Percentiles rank a stretch among this genome's conserved stretches.
These are phyloP conservation scores for Nakazawaea molendinolei DNA, from an alignment of 805 yeast genomes.

Conservation along the genomic window DNA sequence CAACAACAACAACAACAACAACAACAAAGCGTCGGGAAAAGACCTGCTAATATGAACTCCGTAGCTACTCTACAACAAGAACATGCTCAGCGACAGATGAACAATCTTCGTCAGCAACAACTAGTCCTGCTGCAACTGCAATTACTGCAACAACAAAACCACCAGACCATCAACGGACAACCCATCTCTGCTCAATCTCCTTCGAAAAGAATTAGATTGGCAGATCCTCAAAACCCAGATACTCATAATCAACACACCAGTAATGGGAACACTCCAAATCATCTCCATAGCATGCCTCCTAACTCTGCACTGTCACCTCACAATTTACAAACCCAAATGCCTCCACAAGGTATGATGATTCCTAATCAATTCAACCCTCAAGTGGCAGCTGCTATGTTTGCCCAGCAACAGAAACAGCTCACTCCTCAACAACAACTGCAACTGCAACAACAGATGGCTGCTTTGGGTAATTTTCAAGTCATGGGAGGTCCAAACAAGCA, in stretches of 20 bases:
- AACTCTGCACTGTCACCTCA: conserved; percentile 10
- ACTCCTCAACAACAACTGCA: conserved; percentile 17
- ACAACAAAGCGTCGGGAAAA: conserved; percentile 17
- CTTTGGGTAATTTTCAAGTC: conserved; percentile 16
- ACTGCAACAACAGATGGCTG: conserved; percentile 1
- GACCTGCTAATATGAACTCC: conserved; percentile 13
- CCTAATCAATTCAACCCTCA: conserved; percentile 24
- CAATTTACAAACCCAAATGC: conserved; percentile 5
- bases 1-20: conserved; percentile 10
- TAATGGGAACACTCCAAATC: conserved; percentile 15
- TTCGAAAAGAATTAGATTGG: conserved; percentile 20
- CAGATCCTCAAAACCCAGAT: conserved; percentile 2
- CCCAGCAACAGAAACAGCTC: conserved; percentile 15
- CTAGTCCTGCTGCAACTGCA: conserved; percentile 18
- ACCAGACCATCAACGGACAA: conserved; percentile 6
- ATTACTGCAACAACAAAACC: conserved; percentile 13
- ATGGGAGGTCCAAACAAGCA: conserved; percentile 9
- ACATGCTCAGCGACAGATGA: conserved; percentile 19
- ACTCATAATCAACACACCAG: conserved; percentile 12
- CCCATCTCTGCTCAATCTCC: conserved; percentile 15
- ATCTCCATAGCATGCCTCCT: conserved; percentile 13
- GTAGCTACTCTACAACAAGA: conserved; percentile 14
- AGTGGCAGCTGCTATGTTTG: conserved; percentile 21
- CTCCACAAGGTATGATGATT: conserved; percentile 24
- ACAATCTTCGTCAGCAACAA: conserved; percentile 38